These are phyloP conservation scores for Ploettnerulaceae sp. DNA, from an alignment of 2,329 filamentous ascomycete species.

Conservation along the genomic window DNA sequence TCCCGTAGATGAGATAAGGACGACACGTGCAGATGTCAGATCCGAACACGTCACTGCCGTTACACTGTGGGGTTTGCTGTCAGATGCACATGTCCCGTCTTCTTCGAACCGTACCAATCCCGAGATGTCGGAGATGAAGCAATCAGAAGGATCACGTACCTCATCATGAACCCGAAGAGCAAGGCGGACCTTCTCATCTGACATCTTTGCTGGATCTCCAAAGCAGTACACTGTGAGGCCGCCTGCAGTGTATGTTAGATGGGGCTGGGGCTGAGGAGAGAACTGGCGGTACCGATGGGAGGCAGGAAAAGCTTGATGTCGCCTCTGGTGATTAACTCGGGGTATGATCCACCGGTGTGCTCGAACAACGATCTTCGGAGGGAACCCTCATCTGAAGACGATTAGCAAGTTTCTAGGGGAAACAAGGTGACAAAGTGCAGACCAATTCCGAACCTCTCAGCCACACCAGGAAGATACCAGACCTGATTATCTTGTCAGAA, in stretches of 20 bases:
- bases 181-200: conserved; percentile 73
- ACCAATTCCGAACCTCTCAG: conserved; percentile 81
- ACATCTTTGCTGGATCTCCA: conserved; percentile 90
- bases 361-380: conserved; percentile 87
- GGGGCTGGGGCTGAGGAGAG: conserved; percentile 49
- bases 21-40: conserved; percentile 97
- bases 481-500: conserved; percentile 40
- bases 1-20: conserved; percentile 93
- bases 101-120: not conserved
- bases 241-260: conserved; percentile 19
- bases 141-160: conserved; percentile 16
- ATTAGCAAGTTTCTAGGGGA: conserved; percentile 47
- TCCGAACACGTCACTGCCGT: conserved; percentile 95
- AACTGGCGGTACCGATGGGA: conserved; percentile 72
- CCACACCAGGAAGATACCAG: conserved; percentile 83
- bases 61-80: conserved; percentile 54
- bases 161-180: conserved; percentile 79
- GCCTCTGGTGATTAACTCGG: conserved; percentile 88
- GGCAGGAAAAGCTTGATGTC: conserved; percentile 96
- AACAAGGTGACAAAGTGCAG: conserved; percentile 4
- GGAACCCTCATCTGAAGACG: conserved; percentile 81
- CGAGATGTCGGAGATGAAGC: not conserved
- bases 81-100: conserved; percentile 19
- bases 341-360: conserved; percentile 92
- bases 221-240: conserved; percentile 97